Evolutionary conservation across 805 yeast species (phyloP).

Genomic region (Grigorovia yakushimaensis): DNA sequence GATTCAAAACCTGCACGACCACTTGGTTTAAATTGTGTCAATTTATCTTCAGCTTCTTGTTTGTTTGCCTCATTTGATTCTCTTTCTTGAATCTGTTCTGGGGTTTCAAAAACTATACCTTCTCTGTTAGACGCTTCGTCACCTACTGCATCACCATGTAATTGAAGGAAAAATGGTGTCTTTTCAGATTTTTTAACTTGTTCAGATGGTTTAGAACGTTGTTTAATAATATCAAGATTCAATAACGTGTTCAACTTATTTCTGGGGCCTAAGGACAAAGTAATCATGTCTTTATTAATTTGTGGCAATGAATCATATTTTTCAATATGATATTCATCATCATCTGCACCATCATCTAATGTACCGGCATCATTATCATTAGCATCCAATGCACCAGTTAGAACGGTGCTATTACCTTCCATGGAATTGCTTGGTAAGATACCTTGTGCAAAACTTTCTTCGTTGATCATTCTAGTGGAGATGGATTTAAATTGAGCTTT

Average conservation of each 20-base stretch:
- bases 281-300: constrained; percentile 50
- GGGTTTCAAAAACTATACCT: constrained; percentile 23
- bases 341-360: constrained; percentile 16
- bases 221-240: constrained; percentile 74
- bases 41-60: constrained; percentile 23
- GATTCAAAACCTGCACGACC: constrained; percentile 52
- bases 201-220: constrained; percentile 82
- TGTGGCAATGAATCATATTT: constrained; percentile 50
- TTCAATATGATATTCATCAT: constrained; percentile 21
- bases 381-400: constrained; percentile 66
- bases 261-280: constrained; percentile 71
- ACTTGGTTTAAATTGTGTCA: constrained; percentile 19
- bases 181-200: constrained; percentile 77
- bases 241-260: constrained; percentile 68
- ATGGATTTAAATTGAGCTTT: constrained; percentile 72
- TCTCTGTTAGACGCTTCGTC: constrained; percentile 47
- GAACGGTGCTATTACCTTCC: constrained; percentile 57
- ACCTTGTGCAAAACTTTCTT: constrained; percentile 55
- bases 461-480: constrained; percentile 66
- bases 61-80: constrained; percentile 12
- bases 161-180: constrained; percentile 70
- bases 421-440: constrained; percentile 71
- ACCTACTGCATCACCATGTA: constrained; percentile 59
- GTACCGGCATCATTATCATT: constrained; percentile 16
- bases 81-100: constrained; percentile 8